These are phyloP conservation scores for Penicillium robsamsonii DNA, from an alignment of 495 filamentous ascomycete species.

Conservation along the genomic window DNA sequence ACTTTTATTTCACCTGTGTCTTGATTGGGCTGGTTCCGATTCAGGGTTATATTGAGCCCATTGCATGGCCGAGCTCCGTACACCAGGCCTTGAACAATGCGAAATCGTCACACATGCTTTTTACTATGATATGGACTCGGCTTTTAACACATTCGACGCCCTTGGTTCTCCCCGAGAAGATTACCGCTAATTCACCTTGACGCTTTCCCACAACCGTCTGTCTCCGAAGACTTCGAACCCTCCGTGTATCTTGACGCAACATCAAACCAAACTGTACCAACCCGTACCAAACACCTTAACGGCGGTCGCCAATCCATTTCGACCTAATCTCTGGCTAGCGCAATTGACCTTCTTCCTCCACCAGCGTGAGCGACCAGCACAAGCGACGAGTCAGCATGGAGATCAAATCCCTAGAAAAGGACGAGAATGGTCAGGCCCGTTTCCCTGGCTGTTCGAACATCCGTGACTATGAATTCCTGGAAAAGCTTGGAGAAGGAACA, in stretches of 20 bases:
- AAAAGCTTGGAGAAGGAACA: constrained; percentile 95
- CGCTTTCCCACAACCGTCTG: neutral
- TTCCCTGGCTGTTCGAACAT: constrained; percentile 89
- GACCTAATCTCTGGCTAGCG: neutral
- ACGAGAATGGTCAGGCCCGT: constrained; percentile 40
- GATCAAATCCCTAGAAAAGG: constrained; percentile 33
- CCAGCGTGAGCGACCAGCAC: neutral
- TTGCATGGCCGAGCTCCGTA: neutral
- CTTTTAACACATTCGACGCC: neutral
- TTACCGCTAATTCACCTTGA: neutral
- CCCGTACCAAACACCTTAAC: neutral
- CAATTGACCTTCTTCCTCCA: neutral
- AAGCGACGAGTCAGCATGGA: constrained; percentile 28
- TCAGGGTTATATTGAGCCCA: constrained; percentile 4
- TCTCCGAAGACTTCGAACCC: neutral
- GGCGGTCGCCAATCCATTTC: neutral
- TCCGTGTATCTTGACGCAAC: neutral
- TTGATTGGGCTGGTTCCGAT: constrained; percentile 10
- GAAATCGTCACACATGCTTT: constrained; percentile 13
- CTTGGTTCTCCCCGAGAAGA: neutral
- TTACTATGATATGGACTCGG: constrained; percentile 1
- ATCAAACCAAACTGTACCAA: neutral
- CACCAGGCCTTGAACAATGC: constrained; percentile 3
- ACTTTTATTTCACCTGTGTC: neutral
- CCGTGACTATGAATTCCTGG: constrained; percentile 78